phyloP scores from a whole-genome alignment of 2,329 filamentous ascomycete species.

The Fusarium incarnatum region DNA sequence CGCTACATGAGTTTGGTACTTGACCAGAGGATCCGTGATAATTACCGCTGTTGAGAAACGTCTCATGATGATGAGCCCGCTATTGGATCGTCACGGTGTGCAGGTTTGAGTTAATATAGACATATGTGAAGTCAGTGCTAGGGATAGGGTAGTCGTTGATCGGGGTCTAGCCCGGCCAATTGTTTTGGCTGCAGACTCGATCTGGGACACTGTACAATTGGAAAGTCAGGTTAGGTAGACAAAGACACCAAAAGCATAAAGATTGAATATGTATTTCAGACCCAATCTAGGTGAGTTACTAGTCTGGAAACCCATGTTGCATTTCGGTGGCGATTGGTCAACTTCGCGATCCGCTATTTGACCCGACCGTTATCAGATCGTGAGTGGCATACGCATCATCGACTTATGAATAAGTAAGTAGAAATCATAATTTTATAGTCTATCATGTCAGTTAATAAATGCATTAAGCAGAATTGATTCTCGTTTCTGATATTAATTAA shows the following conservation, averaged over 20 bases:
- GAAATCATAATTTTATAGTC: background rate
- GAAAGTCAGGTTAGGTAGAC: too few relatives aligned
- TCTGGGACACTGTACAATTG: background rate
- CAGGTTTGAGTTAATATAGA: slow-evolving; percentile 19
- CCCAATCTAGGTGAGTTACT: background rate
- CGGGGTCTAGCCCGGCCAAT: slow-evolving; percentile 1
- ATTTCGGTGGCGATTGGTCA: slow-evolving; percentile 7
- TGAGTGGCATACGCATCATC: slow-evolving; percentile 28
- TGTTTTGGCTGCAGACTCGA: background rate
- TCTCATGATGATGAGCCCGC: slow-evolving; percentile 45
- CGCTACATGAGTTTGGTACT: slow-evolving; percentile 78
- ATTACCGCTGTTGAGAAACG: slow-evolving; percentile 63
- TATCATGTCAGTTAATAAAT: background rate
- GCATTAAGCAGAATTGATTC: too few relatives aligned
- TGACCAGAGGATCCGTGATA: slow-evolving; percentile 79
- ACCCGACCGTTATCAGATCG: slow-evolving; percentile 34
- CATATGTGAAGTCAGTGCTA: background rate
- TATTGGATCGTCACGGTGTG: background rate
- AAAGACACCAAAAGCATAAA: background rate
- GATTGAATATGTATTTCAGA: background rate
- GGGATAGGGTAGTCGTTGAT: slow-evolving; percentile 17
- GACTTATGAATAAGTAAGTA: slow-evolving; percentile 8
- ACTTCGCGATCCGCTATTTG: slow-evolving; percentile 7
- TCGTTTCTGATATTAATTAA: too few relatives aligned
- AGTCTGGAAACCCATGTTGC: background rate